Base-by-base conservation (phyloP, 2,329 filamentous ascomycete genomes). In the Aspergillus fructus region DNA sequence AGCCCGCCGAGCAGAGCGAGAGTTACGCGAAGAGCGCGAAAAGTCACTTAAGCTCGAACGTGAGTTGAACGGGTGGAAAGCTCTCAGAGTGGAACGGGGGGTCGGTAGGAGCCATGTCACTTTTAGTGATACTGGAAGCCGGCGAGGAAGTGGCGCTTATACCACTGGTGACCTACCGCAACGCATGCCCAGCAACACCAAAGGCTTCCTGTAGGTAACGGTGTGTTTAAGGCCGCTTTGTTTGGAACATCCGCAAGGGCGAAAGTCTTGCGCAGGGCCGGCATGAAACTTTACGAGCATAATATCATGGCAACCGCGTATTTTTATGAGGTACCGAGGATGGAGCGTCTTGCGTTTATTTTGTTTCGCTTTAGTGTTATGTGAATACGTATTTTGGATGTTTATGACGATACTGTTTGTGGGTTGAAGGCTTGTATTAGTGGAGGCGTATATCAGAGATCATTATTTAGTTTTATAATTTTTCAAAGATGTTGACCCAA, bases 1-100 rank as follows among this genome's bases (percentile, higher is more conserved):
- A 24, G 88, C 90, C 24, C 89, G 93, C 56, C 87, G 93, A 43
- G 91, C 91, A 15, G 93, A 99, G 74, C 86, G 93, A 43, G 93
- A 97, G 68, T 82, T 97, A 15, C 85, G 91, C 6, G 91, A 97
- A 73, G 93, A 96, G 75, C 86, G 84, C 61, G 94, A 97, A 76
- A 93, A 89, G 75, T 83, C 81, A 1, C 77, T 93, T 27, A 83
- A 89, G 33, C 79, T 97, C n/a, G 93, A 97, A 76, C 85, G 92
- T 48, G 93, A 97, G 75, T 75, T 97, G 8, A 92, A 96, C 64
- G 87, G 86, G 2, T 90, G 89, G 85, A 96, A 93, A 72, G 80
- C 79, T 15, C 76, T 93, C 27, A 81, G 89, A 34, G 79, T 85
- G 61, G 89, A 93, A 68, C 86, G 81, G 53, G 76, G 50, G 42